These are phyloP conservation scores for Alternaria triticina DNA, from an alignment of 2,329 filamentous ascomycete genomes.

Conservation along the genomic window DNA sequence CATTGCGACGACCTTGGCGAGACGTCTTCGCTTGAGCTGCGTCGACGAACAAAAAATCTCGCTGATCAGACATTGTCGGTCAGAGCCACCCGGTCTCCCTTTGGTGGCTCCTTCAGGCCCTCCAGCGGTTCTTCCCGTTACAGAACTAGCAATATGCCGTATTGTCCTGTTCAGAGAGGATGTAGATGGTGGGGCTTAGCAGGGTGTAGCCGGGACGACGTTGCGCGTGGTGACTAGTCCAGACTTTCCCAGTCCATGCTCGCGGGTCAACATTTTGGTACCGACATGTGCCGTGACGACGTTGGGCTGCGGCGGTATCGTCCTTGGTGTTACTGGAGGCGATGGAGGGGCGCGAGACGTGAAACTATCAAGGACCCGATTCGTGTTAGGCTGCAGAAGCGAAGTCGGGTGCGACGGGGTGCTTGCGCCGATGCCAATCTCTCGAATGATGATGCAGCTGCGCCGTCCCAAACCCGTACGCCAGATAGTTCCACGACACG, in stretches of 20 bases:
- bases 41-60: constrained; percentile 49
- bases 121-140: constrained; percentile 35
- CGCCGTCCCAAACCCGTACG: constrained; percentile 18
- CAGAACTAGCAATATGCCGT: constrained; percentile 25
- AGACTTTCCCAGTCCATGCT: constrained; percentile 36
- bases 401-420: constrained; percentile 26
- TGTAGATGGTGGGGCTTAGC: constrained; percentile 33
- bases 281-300: constrained; percentile 22
- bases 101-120: constrained; percentile 29
- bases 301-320: constrained; percentile 33
- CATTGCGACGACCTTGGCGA: constrained; percentile 47
- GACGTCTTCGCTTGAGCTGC: constrained; percentile 47
- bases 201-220: constrained; percentile 24
- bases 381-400: constrained; percentile 38
- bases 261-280: constrained; percentile 37
- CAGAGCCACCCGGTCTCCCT: constrained; percentile 19
- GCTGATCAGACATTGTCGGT: constrained; percentile 33
- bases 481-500: constrained; percentile 19
- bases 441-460: constrained; percentile 9
- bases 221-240: constrained; percentile 27
- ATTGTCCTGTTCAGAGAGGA: constrained; percentile 24
- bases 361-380: constrained; percentile 46
- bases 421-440: constrained; percentile 27
- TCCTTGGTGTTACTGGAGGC: constrained; percentile 26
- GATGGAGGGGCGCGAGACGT: constrained; percentile 37